A percentile compares a stretch with the other conserved stretches of the same genome.
These are phyloP conservation scores for Aspergillus brasiliensis DNA, from an alignment of 2,329 filamentous ascomycete genomes.

Conservation along the genomic window DNA sequence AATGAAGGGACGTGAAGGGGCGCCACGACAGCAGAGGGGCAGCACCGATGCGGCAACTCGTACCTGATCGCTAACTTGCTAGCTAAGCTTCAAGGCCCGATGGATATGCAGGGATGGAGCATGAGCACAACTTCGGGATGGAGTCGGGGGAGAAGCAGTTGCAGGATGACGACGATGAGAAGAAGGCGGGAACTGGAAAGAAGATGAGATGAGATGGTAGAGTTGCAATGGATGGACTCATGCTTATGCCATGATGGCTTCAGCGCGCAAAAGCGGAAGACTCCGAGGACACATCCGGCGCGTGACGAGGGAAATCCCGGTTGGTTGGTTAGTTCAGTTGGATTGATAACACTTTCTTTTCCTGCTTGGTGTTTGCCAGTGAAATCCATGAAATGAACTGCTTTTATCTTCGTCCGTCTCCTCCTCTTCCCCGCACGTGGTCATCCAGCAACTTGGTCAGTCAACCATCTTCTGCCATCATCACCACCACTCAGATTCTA, in stretches of 20 bases:
- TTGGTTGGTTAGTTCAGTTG: no score
- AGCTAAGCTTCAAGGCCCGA: not conserved
- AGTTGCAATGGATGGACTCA: not conserved
- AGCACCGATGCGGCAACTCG: not conserved
- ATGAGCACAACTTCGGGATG: not conserved
- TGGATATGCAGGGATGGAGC: not conserved
- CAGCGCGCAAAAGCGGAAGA: not conserved
- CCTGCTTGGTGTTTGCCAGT: no score
- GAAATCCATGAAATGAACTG: no score
- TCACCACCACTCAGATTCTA: not conserved
- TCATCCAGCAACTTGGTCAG: not conserved
- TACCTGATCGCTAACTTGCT: not conserved
- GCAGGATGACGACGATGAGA: not conserved
- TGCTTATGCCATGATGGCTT: not conserved
- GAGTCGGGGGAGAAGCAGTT: not conserved
- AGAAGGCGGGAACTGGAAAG: not conserved
- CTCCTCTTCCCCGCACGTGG: not conserved
- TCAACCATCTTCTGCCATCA: not conserved
- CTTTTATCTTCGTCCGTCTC: no score
- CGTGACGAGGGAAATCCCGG: not conserved
- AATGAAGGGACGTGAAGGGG: not conserved
- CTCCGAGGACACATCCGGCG: not conserved
- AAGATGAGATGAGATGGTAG: not conserved
- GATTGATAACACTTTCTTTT: no score
- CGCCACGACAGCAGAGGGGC: not conserved